Percentiles rank a stretch among this genome's conserved stretches.
phyloP scores from a whole-genome alignment of 2,329 filamentous ascomycete species.

The Exophiala spinifera region DNA sequence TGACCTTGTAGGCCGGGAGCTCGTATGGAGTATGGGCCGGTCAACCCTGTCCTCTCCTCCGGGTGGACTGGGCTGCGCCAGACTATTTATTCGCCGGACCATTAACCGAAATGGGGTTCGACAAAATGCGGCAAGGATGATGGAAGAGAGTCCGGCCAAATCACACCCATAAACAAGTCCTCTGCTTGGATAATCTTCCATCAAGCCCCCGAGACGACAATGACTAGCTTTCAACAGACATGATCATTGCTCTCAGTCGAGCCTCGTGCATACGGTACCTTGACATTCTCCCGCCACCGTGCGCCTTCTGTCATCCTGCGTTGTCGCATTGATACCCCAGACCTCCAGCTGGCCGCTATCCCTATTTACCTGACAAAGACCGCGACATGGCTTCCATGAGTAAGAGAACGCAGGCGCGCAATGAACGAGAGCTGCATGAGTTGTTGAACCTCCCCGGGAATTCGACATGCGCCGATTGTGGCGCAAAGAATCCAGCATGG shows the following conservation, averaged over 20 bases:
- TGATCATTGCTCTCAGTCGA: background rate
- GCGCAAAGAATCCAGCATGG: conserved; percentile 90
- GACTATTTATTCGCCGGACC: conserved; percentile 6
- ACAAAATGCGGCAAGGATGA: conserved; percentile 1
- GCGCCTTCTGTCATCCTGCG: background rate
- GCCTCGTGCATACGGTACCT: background rate
- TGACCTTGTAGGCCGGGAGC: no score
- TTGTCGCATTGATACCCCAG: background rate
- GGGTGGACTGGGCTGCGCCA: background rate
- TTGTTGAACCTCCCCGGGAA: conserved; percentile 87
- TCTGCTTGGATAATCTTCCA: background rate
- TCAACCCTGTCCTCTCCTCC: background rate
- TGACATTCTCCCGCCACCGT: background rate
- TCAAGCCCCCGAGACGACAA: background rate
- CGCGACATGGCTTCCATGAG: conserved; percentile 71
- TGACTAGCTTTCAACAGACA: background rate
- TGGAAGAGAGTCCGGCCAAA: background rate
- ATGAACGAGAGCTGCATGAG: conserved; percentile 87
- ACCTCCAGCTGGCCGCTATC: background rate
- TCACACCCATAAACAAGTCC: no score
- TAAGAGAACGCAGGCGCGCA: conserved; percentile 97
- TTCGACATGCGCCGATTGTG: conserved; percentile 90
- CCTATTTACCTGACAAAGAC: background rate
- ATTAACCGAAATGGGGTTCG: conserved; percentile 11
- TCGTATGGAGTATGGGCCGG: background rate